Conservation (phyloP, 2,329 filamentous ascomycete species). For the Phyllachora maydis region DNA sequence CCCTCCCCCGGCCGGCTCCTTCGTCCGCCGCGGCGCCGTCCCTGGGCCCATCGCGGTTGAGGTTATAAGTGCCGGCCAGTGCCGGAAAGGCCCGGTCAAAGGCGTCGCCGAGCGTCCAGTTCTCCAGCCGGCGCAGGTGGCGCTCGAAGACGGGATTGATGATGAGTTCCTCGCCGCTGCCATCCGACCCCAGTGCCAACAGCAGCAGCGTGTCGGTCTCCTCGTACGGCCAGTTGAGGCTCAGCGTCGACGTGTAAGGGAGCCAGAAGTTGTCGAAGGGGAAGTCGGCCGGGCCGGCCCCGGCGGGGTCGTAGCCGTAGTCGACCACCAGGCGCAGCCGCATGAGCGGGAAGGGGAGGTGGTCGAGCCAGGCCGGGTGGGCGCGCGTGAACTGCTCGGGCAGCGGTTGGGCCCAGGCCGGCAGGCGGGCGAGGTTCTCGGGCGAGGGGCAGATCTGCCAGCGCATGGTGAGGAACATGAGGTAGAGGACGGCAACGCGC, state of each 20-base stretch:
- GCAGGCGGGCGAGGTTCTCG: conserved; percentile 62
- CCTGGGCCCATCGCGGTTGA: conserved; percentile 8
- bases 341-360: conserved; percentile 61
- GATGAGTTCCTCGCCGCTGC: conserved; percentile 41
- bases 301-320: conserved; percentile 14
- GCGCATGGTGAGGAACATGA: conserved; percentile 73
- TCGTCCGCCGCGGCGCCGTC: not conserved
- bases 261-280: conserved; percentile 69
- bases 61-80: conserved; percentile 21
- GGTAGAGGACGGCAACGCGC: conserved; percentile 60
- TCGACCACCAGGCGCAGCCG: conserved; percentile 41
- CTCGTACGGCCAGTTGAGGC: conserved; percentile 71
- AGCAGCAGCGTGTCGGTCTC: conserved; percentile 47
- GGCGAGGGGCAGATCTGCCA: conserved; percentile 67
- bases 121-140: conserved; percentile 53
- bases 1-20: too few relatives aligned
- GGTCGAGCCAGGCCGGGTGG: conserved; percentile 69
- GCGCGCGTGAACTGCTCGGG: conserved; percentile 41
- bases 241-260: conserved; percentile 56
- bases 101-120: conserved; percentile 59
- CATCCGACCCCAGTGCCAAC: too few relatives aligned
- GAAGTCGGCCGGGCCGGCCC: too few relatives aligned
- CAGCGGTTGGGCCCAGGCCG: conserved; percentile 49
- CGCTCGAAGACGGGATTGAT: conserved; percentile 78
- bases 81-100: conserved; percentile 47